phyloP scores from a whole-genome alignment of 202 grass and related monocot species.

The Dendrocalamus latiflorus region DNA sequence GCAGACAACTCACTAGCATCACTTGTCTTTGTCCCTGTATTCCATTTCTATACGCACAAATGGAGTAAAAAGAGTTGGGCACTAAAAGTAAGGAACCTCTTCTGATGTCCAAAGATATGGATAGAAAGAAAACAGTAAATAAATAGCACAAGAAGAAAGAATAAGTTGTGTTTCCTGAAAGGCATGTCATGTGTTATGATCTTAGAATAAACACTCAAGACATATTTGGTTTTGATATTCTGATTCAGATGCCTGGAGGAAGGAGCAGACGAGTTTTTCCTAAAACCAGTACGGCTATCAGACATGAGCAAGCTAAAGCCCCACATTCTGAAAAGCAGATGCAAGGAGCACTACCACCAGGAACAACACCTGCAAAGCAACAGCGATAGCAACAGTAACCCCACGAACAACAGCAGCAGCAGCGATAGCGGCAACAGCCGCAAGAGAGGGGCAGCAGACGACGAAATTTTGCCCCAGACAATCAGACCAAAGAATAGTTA shows the following conservation, averaged over 20 bases:
- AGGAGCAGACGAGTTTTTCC: conserved; percentile 85
- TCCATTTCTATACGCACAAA: not conserved
- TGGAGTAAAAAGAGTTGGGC: not conserved
- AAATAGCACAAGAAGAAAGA: not conserved
- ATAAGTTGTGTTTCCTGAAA: not conserved
- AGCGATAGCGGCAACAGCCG: conserved; percentile 24
- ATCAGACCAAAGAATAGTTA: conserved; percentile 47
- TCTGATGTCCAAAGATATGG: conserved; percentile 11
- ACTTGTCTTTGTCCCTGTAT: conserved; percentile 14
- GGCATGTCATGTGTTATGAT: not conserved
- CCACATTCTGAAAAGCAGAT: conserved; percentile 58
- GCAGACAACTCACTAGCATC: conserved; percentile 18
- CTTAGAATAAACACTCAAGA: not conserved
- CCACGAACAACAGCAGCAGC: conserved; percentile 39
- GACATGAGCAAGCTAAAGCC: conserved; percentile 58
- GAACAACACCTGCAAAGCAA: conserved; percentile 35
- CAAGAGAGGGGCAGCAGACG: conserved; percentile 56
- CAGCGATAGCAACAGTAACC: conserved; percentile 25
- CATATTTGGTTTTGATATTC: not conserved
- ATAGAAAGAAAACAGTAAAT: not conserved
- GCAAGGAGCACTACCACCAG: conserved; percentile 43
- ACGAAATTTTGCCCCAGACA: conserved; percentile 39
- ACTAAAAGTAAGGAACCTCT: not conserved
- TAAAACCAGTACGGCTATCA: conserved; percentile 76
- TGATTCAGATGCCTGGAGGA: conserved; percentile 79